Evolutionary conservation across 1,284 basidiomycete species (phyloP).

Genomic region (Apiotrichum sp.): DNA sequence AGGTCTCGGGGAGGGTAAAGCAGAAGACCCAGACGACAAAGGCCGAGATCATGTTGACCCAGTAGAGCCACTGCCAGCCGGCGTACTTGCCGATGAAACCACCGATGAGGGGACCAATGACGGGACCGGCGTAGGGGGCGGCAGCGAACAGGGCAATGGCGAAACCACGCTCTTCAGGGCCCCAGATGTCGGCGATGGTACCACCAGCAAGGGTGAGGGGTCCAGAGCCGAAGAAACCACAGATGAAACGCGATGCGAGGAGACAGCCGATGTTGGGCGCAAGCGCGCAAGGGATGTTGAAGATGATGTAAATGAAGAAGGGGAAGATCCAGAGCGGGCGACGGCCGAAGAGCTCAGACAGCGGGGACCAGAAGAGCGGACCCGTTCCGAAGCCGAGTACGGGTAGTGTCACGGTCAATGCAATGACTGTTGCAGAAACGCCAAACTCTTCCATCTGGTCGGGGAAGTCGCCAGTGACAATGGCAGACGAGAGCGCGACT

Average conservation of each 20-base stretch:
- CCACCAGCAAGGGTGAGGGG: conserved; percentile 60
- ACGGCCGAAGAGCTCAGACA: conserved; percentile 61
- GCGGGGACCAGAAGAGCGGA: conserved; percentile 50
- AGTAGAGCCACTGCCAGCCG: conserved; percentile 53
- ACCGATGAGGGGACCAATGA: conserved; percentile 55
- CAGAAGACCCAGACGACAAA: conserved; percentile 13
- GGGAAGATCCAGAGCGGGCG: conserved; percentile 51
- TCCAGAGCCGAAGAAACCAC: conserved; percentile 61
- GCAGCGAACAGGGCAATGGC: conserved; percentile 60
- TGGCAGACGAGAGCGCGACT: conserved; percentile 30
- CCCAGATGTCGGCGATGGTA: conserved; percentile 63
- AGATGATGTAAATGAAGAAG: conserved; percentile 40
- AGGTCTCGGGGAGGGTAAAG: conserved; percentile 29
- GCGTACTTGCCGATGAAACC: conserved; percentile 44
- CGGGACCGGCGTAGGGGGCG: conserved; percentile 61
- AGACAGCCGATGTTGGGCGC: conserved; percentile 61
- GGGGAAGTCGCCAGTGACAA: conserved; percentile 30
- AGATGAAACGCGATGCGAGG: conserved; percentile 60
- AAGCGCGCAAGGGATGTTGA: conserved; percentile 60
- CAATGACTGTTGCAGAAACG: conserved; percentile 30
- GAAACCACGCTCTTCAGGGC: conserved; percentile 52
- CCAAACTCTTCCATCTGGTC: conserved; percentile 26
- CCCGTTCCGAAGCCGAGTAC: conserved; percentile 48
- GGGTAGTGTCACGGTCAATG: conserved; percentile 30
- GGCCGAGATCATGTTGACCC: conserved; percentile 53